Base-by-base conservation (phyloP, 2,329 filamentous ascomycete genomes). In the Alternaria tenuissima region DNA sequence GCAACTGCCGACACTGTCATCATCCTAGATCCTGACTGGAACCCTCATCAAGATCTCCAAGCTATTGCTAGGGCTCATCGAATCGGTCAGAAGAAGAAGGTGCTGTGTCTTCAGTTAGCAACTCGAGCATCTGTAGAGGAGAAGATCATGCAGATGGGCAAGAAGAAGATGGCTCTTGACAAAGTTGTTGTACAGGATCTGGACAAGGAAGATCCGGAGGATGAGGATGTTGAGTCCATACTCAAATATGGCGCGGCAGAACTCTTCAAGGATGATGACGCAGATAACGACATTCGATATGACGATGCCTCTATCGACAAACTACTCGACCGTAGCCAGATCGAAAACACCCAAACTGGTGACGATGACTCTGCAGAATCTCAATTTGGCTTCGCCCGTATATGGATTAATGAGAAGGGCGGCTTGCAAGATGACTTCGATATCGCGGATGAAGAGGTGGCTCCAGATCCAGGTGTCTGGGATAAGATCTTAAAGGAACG, bases 1-100 rank as follows among this genome's bases (percentile, higher is more conserved):
- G 95, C 95, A 0, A 97, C 94, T 7, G 95, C 95, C 3, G 95
- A 99, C 74, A 99, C 95, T 0, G 96, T 99, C 62, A 97, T 99
- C 66, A 97, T 99, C 66, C 88, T 98, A 67, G 94, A 99, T 70
- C 93, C 93, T 0, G 95, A 99, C 74, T 98, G 96, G 83, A 99
- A 99, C 63, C 95, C 95, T 0, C 95, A 99, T 74, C 95, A 99
- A 78, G 96, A 99, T 72, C 91, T 99, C 41, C 95, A 99, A 77
- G 95, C 95, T 0, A 85, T 99, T 30, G 96, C 94, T 30, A 89
- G 96, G 66, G 95, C 94, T 18, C 95, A 99, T 78, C 90, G 95
- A 26, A 98, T 99, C 64, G 96, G 96, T 0, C 96, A 99, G 79
- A 93, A 93, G 78, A 93, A 95, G 67, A 97, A 96, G 70, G 95